Base-by-base conservation (phyloP, 139 green algal species). In the Chlorella sorokiniana region DNA sequence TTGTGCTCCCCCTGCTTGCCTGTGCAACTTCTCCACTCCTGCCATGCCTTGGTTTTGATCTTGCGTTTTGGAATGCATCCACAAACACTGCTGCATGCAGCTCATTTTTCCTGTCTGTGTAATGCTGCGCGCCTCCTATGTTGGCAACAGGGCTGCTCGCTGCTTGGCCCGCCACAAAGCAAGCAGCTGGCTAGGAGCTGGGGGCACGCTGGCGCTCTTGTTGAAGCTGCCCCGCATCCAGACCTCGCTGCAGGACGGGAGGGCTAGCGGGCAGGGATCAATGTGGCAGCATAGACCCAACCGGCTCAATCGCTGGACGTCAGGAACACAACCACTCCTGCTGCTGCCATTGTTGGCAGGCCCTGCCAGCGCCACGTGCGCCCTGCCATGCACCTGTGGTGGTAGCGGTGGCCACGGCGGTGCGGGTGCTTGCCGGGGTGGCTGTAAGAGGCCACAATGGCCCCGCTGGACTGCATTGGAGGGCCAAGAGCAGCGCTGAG, bases 371-470 rank as follows among this genome's bases (percentile, higher is more conserved):
- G 48, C 48, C 14, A 16, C 48, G 48, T 16, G 11, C 48, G 48
- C 48, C 11, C 14, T 59, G n/a, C 48, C 48, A 59, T 1, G 16
- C 61, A 35, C 70, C 70, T 67, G 72, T 79, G 37, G 33, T 18
- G 52, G 51, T 79, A 52, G 20, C 51, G 35, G 52, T 40, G 51
- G 72, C n/a, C n/a, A n/a, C 25, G 72, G 37, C 52, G 35, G 16
- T 20, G 72, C 44, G 22, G 25, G 51, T 67, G 72, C 72, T 42
- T 79, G 18, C 8, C 9, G 7, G 72, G 51, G 35, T 69, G 72
- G 51, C 61, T 40, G 51, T 79, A 79, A 7, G 51, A 41, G 22
- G 72, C 72, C 22, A 67, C 72, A 35, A 79, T 41, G 51, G 68
- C 2, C 33, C 4, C 35, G 27, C 37, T 23, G 9, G 45, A 35